phyloP scores from a whole-genome alignment of 2,329 filamentous ascomycete genomes.

The Chaetomiaceae sp. region DNA sequence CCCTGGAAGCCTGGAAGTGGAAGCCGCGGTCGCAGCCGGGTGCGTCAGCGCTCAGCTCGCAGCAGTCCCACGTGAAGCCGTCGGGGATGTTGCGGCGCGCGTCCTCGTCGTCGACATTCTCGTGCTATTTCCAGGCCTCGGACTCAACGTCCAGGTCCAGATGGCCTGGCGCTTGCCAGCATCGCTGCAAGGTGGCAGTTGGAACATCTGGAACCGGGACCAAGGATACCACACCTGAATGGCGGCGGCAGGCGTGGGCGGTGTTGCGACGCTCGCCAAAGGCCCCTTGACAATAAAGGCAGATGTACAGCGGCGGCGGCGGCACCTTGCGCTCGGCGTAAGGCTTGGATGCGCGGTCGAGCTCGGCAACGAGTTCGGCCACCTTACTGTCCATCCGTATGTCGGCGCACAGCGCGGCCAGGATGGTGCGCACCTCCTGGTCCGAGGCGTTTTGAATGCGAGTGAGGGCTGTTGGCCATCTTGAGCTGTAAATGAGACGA shows the following conservation, averaged over 20 bases:
- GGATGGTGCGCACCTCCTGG: background rate
- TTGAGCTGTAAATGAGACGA: too few relatives aligned
- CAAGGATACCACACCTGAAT: background rate
- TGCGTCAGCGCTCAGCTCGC: background rate
- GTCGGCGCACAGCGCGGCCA: background rate
- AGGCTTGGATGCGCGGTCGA: too few relatives aligned
- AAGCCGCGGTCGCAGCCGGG: background rate
- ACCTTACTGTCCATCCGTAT: too few relatives aligned
- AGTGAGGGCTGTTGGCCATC: too few relatives aligned
- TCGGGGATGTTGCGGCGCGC: background rate
- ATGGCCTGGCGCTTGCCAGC: too few relatives aligned
- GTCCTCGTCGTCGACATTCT: background rate
- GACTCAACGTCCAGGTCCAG: too few relatives aligned
- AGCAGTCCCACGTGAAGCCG: background rate
- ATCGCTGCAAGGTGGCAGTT: background rate
- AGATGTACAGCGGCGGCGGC: background rate
- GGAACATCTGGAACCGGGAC: background rate
- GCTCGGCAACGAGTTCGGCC: too few relatives aligned
- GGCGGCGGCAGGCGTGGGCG: background rate
- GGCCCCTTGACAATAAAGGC: background rate
- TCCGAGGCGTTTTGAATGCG: background rate
- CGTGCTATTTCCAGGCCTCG: background rate
- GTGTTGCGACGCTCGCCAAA: background rate
- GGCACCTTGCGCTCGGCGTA: background rate
- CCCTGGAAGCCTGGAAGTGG: background rate